Base-by-base conservation (phyloP, 805 yeast species). In the Komagataella populi region DNA sequence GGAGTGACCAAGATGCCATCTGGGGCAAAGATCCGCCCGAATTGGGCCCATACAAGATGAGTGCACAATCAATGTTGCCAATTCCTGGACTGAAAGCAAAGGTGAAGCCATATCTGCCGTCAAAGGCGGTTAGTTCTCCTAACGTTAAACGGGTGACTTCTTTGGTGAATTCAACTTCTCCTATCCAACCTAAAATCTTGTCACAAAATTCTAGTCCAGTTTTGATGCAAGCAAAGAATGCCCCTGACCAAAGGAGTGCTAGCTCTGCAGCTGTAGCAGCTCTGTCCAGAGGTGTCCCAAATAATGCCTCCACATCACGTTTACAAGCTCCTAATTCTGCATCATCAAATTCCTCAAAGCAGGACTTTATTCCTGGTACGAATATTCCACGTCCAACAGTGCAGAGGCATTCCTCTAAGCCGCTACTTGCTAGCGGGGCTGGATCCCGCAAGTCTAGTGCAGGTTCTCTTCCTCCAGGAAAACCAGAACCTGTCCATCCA, bases 11-110 rank as follows among this genome's bases (percentile, higher is more conserved):
- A 44, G 75, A 70, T 36, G 66, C 72, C 48, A 68, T 86, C 36
- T 86, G 95, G 91, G 67, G 67, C 10, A 56, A 57, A 0, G 66
- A 68, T 1, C 81, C 84, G 2, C 93, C 93, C 0, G 82, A 74
- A 56, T 63, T 83, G 18, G 78, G 83, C 1, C 88, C 91, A 0
- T 86, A 83, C 60, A 84, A 83, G 55, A 73, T 86, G 65, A 76
- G 77, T 50, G 93, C 93, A 0, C 80, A 81, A 59, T 78, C 91
- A 1, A 85, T 86, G 93, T 77, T 81, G 67, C 83, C 86, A 43
- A 71, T 84, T 44, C 89, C 91, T 0, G 80, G 71, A 53, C 59
- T 76, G 24, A 61, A 63, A 46, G 63, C 58, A 44, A 51, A 49
- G 6, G 59, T 58, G 44, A 57, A 54, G 43, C 57, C 60, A 16